phyloP scores from a whole-genome alignment of 1,284 basidiomycete species.

The Tylopilus orsonianus region DNA sequence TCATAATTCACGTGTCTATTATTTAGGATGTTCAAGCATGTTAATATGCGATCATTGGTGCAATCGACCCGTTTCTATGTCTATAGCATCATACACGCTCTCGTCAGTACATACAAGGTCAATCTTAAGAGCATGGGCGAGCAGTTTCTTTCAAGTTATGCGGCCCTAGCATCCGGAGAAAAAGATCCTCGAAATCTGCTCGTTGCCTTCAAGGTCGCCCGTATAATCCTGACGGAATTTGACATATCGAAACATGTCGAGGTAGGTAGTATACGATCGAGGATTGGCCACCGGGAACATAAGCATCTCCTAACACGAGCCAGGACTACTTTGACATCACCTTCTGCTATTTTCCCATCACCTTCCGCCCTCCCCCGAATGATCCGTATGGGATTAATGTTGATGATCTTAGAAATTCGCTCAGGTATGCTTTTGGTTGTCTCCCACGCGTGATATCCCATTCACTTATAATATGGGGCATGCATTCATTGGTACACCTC shows the following conservation, averaged over 20 bases:
- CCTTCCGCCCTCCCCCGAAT: slow-evolving; percentile 91
- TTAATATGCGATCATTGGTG: slow-evolving; percentile 80
- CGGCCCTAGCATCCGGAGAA: slow-evolving; percentile 85
- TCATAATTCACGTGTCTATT: background rate
- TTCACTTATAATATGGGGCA: slow-evolving; percentile 13
- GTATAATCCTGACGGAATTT: slow-evolving; percentile 87
- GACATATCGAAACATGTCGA: slow-evolving; percentile 75
- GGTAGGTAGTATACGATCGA: slow-evolving; percentile 43
- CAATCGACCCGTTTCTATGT: slow-evolving; percentile 84
- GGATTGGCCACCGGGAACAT: background rate
- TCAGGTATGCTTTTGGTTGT: slow-evolving; percentile 50
- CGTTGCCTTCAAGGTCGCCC: slow-evolving; percentile 85
- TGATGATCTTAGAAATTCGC: slow-evolving; percentile 78
- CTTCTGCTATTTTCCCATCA: slow-evolving; percentile 99
- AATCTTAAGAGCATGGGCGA: slow-evolving; percentile 73
- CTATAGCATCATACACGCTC: slow-evolving; percentile 79
- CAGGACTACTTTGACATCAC: slow-evolving; percentile 93
- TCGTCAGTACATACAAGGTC: slow-evolving; percentile 72
- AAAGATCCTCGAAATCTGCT: slow-evolving; percentile 97
- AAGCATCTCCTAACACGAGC: background rate
- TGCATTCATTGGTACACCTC: background rate
- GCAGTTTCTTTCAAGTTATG: slow-evolving; percentile 77
- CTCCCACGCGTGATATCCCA: slow-evolving; percentile 19
- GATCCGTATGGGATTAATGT: slow-evolving; percentile 93
- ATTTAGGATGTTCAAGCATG: slow-evolving; percentile 70